phyloP scores from a whole-genome alignment of 768 basidiomycete genomes.

The Boletus coccyginus region DNA sequence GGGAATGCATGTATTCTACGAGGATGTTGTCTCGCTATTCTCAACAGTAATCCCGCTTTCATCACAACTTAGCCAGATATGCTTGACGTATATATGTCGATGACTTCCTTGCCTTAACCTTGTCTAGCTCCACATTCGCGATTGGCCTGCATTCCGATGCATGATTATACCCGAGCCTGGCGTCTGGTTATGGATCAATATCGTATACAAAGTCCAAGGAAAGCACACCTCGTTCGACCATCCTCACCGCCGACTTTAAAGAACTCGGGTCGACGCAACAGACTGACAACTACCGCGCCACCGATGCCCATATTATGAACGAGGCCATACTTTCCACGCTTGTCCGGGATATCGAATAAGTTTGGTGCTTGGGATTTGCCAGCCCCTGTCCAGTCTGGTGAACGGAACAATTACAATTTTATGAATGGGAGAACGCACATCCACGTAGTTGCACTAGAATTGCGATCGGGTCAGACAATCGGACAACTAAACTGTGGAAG shows the following conservation, averaged over 20 bases:
- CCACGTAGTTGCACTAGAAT: constrained; percentile 67
- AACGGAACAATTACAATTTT: not conserved
- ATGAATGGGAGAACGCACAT: constrained; percentile 38
- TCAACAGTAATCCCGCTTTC: not conserved
- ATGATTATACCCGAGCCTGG: constrained; percentile 79
- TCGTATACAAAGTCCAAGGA: too few species aligned
- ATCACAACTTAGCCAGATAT: constrained; percentile 36
- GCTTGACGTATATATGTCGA: constrained; percentile 40
- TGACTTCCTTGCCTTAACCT: constrained; percentile 66
- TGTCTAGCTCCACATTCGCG: constrained; percentile 61
- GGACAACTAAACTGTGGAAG: not conserved
- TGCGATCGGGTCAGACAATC: not conserved
- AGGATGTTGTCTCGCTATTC: too few species aligned
- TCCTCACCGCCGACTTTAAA: constrained; percentile 45
- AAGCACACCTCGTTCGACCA: constrained; percentile 54
- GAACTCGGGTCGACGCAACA: constrained; percentile 75
- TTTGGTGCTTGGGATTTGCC: constrained; percentile 76
- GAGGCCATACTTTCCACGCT: constrained; percentile 72
- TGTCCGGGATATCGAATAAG: constrained; percentile 57
- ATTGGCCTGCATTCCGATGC: constrained; percentile 61
- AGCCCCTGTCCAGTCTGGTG: constrained; percentile 46
- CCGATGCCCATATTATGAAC: constrained; percentile 82
- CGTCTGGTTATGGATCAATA: too few species aligned
- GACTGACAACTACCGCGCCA: constrained; percentile 71
- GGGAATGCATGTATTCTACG: not conserved